Evolutionary conservation across 164 flowering plant genomes (phyloP).

Genomic region (Macadamia tetraphylla): DNA sequence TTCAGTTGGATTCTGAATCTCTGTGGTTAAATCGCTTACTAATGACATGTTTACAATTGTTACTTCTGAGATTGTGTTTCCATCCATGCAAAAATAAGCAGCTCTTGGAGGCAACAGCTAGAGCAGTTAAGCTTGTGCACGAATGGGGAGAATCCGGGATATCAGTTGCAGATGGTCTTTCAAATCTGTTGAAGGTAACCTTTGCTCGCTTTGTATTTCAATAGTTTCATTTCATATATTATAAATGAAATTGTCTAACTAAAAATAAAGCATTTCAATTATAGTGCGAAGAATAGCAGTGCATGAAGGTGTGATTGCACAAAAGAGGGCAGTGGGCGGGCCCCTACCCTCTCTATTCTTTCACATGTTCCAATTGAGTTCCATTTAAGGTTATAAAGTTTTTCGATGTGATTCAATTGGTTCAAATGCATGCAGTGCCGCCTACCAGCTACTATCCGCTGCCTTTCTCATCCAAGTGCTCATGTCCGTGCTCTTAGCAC

Average conservation of each 20-base stretch:
- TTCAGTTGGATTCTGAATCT: not conserved
- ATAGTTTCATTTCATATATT: too few relatives aligned
- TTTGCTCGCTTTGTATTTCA: not conserved
- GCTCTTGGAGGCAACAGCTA: conserved; percentile 92
- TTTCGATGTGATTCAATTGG: conserved; percentile 7
- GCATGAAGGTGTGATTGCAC: too few relatives aligned
- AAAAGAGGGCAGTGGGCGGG: too few relatives aligned
- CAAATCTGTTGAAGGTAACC: conserved; percentile 75
- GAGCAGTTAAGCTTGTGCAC: conserved; percentile 70
- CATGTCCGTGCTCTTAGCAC: conserved; percentile 93
- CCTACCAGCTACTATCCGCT: conserved; percentile 72
- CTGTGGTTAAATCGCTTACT: not conserved
- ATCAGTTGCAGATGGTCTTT: conserved; percentile 76
- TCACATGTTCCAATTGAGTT: not conserved
- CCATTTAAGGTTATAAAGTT: not conserved
- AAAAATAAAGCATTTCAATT: too few relatives aligned
- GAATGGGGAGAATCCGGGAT: conserved; percentile 82
- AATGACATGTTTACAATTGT: not conserved
- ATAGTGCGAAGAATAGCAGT: too few relatives aligned
- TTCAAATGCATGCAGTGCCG: conserved; percentile 68
- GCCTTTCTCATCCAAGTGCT: conserved; percentile 96
- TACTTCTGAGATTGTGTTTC: conserved; percentile 15
- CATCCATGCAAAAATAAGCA: conserved; percentile 26
- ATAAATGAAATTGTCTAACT: too few relatives aligned
- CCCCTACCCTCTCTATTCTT: not conserved